Evolutionary conservation across 768 basidiomycete species (phyloP), one percentile per base, ranked within the genome.

Genomic region (Podaxis carcinomalis): DNA sequence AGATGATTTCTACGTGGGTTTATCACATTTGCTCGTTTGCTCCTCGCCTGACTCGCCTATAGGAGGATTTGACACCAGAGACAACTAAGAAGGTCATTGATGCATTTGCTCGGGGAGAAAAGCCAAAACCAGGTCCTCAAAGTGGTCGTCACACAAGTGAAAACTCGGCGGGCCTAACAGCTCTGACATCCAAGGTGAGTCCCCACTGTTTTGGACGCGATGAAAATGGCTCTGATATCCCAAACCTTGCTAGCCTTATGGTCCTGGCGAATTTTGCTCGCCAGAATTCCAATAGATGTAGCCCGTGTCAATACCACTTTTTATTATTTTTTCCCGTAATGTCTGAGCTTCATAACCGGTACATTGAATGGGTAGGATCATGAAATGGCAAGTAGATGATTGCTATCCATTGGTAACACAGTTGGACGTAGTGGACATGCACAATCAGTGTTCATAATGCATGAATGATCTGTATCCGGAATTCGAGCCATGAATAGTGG

Each of bases 101-200:
- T 64, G 86, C 86, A 0, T 91, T 95, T 71, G 77, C 85, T 55
- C 86, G 84, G 68, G 95, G 94, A 50, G 80, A 87, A 73, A 92
- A 90, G 72, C 93, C 93, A 57, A 93, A 92, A 72, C 84, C 93
- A n/a, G 97, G 96, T 16, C 96, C 96, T 51, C 96, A 97, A 70
- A 89, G 87, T 61, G 86, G 90, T 35, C 83, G 95, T 61, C 80
- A 81, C 49, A 95, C 94, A 0, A 93, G 90, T 63, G 95, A 98
- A 77, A 97, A 97, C 76, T 92, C 94, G 10, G 93, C 92, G 13
- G 94, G 93, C 42, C 77, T 96, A 61, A 97, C 95, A 25, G 77
- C 90, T 40, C 79, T 95, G 36, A 82, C 86, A 19, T 79, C 80
- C 51, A 90, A 93, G 83, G 93, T 90, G 62, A 46, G 77, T 65